Evolutionary conservation across 148 eudicot genomes (phyloP), one percentile per base, ranked within the genome.

Genomic region (Hydrangea macrophylla): DNA sequence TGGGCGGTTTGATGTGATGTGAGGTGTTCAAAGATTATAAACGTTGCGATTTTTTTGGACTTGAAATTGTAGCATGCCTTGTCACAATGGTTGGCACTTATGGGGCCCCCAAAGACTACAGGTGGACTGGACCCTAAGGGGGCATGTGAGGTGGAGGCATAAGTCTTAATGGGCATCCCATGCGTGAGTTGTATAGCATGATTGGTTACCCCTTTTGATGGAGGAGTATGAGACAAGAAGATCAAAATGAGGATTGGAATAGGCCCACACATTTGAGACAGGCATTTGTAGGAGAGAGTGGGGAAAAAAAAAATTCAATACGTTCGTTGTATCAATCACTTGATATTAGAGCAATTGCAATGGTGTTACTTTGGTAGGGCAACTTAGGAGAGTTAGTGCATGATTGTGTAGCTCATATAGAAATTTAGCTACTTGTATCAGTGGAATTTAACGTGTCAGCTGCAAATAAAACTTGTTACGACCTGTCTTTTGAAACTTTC

Each of bases 1-100:
- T 53, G 77, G 77, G 61, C 72, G 77, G 77, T 67, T n/a, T 60
- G 72, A 65, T 50, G 62, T 28, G 44, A 23, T n/a, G 35, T 56
- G 22, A 1, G 2, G 2, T 13, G 7, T 30, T 28, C 18, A 44
- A n/a, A 15, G 40, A 51, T 42, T 28, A 45, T 17, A 66, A 9
- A n/a, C n/a, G n/a, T n/a, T n/a, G n/a, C n/a, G n/a, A n/a, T n/a
- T n/a, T n/a, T n/a, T 30, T 50, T 20, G 20, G 58, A 26, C 3
- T 23, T 26, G 50, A 11, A 0, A 31, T 22, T 66, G 31, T 5
- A 5, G 28, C 17, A 20, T 7, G 30, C 18, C 23, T 31, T 15
- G 23, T 15, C 5, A 48, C 15, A 22, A 0, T 48, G 6, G 53
- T 48, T 48, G 22, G 53, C 53, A 48, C n/a, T 11, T 48, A 22